Percentiles rank a stretch among this genome's conserved stretches.
These are phyloP conservation scores for Chaetomium olivaceum DNA, from an alignment of 2,329 filamentous ascomycete species.

Conservation along the genomic window DNA sequence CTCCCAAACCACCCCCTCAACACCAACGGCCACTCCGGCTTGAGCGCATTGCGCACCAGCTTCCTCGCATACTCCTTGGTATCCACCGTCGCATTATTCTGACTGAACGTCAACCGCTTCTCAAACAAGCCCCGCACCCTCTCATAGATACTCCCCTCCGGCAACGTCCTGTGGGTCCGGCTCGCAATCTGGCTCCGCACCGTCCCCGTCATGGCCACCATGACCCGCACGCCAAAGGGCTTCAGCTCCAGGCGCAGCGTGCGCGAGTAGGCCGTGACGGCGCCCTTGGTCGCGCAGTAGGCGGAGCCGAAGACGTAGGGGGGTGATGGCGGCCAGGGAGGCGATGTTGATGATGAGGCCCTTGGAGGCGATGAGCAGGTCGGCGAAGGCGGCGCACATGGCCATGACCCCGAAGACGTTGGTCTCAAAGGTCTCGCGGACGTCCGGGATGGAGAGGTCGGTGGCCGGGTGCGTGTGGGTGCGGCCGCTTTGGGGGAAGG, in stretches of 20 bases:
- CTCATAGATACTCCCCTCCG: constrained; percentile 49
- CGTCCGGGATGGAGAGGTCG: constrained; percentile 54
- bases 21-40: constrained; percentile 38
- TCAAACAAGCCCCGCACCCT: constrained; percentile 49
- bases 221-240: constrained; percentile 57
- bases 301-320: constrained; percentile 56
- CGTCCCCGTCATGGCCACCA: constrained; percentile 57
- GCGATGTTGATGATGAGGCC: constrained; percentile 59
- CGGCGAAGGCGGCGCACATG: constrained; percentile 53
- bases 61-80: constrained; percentile 47
- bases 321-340: constrained; percentile 51
- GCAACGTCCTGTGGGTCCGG: constrained; percentile 45
- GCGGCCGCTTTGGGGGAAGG: constrained; percentile 47
- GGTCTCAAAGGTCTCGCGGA: constrained; percentile 56
- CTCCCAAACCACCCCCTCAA: constrained; percentile 43
- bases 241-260: constrained; percentile 55
- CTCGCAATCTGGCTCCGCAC: constrained; percentile 53
- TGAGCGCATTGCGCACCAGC: constrained; percentile 47
- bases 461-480: constrained; percentile 54
- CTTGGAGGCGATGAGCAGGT: constrained; percentile 50
- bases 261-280: constrained; percentile 55
- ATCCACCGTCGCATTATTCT: constrained; percentile 48
- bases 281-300: constrained; percentile 59
- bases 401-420: constrained; percentile 61
- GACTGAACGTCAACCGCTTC: constrained; percentile 49